Conservation (phyloP, 495 filamentous ascomycete genomes). For the Aspergillus campestris region DNA sequence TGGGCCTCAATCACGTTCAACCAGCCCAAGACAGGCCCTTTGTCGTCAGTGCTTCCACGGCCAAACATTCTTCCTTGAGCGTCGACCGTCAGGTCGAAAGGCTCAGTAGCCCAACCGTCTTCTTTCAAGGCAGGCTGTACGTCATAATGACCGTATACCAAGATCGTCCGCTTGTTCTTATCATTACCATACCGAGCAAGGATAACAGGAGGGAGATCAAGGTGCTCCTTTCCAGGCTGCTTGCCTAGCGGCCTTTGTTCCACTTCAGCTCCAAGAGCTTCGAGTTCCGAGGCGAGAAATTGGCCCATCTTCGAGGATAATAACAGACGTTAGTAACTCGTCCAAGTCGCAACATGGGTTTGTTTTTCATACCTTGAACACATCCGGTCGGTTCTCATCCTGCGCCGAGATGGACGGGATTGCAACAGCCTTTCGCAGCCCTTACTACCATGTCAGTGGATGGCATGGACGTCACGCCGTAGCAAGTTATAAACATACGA, state of each 20-base stretch:
- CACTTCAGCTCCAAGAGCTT: slow-evolving; percentile 74
- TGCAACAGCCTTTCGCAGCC: slow-evolving; percentile 79
- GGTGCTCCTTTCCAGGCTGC: slow-evolving; percentile 80
- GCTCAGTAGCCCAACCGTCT: slow-evolving; percentile 95
- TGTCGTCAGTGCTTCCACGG: slow-evolving; percentile 94
- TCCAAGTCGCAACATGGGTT: neutral
- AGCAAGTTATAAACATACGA: slow-evolving; percentile 37
- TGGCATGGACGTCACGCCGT: neutral
- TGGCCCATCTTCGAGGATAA: slow-evolving; percentile 67
- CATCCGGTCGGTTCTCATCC: slow-evolving; percentile 76
- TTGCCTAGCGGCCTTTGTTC: slow-evolving; percentile 77
- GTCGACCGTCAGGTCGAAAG: slow-evolving; percentile 84
- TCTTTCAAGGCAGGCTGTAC: slow-evolving; percentile 90
- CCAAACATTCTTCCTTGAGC: slow-evolving; percentile 90
- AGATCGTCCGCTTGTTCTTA: slow-evolving; percentile 82
- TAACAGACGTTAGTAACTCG: slow-evolving; percentile 2
- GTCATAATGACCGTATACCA: slow-evolving; percentile 98
- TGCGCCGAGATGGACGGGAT: slow-evolving; percentile 95
- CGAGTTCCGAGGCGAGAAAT: slow-evolving; percentile 77
- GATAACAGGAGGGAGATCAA: slow-evolving; percentile 87
- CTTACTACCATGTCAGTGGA: slow-evolving; percentile 17
- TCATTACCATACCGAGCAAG: slow-evolving; percentile 87
- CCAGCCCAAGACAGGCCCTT: slow-evolving; percentile 97
- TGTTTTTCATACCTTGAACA: slow-evolving; percentile 52
- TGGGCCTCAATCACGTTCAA: slow-evolving; percentile 96